Evolutionary conservation across 352 stramenopile genomes (phyloP).

Genomic region (Pythium diclinum): DNA sequence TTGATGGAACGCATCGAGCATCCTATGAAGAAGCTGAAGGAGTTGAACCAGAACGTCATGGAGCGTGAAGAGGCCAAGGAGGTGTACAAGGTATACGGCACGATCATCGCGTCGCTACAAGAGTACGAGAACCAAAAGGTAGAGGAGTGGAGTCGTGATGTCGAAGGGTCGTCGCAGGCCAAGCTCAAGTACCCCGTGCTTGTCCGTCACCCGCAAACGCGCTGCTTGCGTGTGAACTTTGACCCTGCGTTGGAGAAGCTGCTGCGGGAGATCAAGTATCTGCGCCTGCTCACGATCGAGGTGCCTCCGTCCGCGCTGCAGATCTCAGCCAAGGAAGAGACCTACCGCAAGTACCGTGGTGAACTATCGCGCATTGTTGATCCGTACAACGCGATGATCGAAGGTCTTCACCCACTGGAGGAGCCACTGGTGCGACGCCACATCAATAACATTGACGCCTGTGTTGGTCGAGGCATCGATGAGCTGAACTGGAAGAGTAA

Average conservation of each 20-base stretch:
- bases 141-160: constrained; percentile 94
- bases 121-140: constrained; percentile 98
- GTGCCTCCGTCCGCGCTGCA: constrained; percentile 93
- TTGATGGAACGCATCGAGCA: constrained; percentile 96
- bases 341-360: constrained; percentile 95
- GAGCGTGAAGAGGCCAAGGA: constrained; percentile 98
- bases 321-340: constrained; percentile 95
- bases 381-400: constrained; percentile 97
- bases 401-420: constrained; percentile 95
- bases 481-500: constrained; percentile 96
- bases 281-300: constrained; percentile 92
- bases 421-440: constrained; percentile 94
- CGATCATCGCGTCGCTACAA: constrained; percentile 94
- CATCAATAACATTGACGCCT: constrained; percentile 95
- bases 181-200: constrained; percentile 96
- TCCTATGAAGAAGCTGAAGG: constrained; percentile 96
- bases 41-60: constrained; percentile 96
- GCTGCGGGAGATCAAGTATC: constrained; percentile 98
- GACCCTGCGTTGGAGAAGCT: constrained; percentile 96
- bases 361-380: constrained; percentile 98
- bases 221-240: constrained; percentile 96
- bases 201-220: constrained; percentile 85
- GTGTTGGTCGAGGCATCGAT: constrained; percentile 91
- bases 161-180: constrained; percentile 92
- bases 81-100: constrained; percentile 96